Conservation (phyloP, 192 early-diverging fungal genomes). For the Pilaira anomala region DNA sequence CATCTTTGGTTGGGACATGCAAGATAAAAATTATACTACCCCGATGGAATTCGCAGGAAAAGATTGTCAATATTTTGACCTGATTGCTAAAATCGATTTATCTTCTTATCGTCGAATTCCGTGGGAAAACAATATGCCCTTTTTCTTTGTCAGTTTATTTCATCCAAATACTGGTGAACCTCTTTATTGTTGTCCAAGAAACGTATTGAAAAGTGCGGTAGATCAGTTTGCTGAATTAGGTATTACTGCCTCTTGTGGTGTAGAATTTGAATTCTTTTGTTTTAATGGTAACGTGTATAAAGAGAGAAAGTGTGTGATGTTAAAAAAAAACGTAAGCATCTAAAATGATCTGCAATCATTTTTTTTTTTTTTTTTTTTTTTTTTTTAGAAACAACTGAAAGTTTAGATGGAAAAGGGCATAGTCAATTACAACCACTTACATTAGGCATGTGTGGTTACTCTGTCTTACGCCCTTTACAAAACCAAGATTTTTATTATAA, state of each 20-base stretch:
- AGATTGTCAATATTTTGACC: slow-evolving; percentile 50
- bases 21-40: slow-evolving; percentile 60
- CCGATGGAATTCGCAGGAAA: slow-evolving; percentile 18
- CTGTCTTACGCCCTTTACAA: slow-evolving; percentile 59
- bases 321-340: no score
- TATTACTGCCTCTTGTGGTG: slow-evolving; percentile 44
- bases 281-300: slow-evolving; percentile 80
- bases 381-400: slow-evolving; percentile 61
- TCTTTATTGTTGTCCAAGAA: slow-evolving; percentile 62
- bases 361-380: neutral
- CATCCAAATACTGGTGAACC: slow-evolving; percentile 55
- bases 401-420: slow-evolving; percentile 61
- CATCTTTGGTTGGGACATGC: slow-evolving; percentile 80
- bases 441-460: slow-evolving; percentile 83
- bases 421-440: slow-evolving; percentile 57
- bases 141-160: slow-evolving; percentile 66
- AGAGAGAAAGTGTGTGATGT: neutral
- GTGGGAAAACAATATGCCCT: slow-evolving; percentile 70
- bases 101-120: slow-evolving; percentile 65
- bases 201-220: slow-evolving; percentile 48
- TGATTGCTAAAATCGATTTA: slow-evolving; percentile 64
- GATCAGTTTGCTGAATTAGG: slow-evolving; percentile 39
- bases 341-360: neutral
- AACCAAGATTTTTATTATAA: slow-evolving; percentile 70
- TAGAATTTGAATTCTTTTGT: slow-evolving; percentile 79